Percentiles rank a stretch among this genome's conserved stretches.
Conservation (phyloP, 208 protist species). For the Endotrypanum monterogeii region DNA sequence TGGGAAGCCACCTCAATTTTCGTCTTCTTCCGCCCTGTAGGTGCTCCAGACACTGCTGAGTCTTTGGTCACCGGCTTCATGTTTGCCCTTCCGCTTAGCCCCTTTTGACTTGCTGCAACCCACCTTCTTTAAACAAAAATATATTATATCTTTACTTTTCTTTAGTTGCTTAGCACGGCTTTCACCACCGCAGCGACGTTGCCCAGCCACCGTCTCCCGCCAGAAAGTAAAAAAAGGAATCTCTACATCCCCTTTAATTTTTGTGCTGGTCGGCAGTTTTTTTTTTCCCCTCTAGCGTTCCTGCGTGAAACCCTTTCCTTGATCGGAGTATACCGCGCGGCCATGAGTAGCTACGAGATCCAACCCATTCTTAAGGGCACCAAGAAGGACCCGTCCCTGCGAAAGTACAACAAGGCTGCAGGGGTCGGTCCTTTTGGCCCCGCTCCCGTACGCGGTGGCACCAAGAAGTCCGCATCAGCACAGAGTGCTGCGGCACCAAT, state of each 20-base stretch:
- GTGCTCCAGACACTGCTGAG: neutral
- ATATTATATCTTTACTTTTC: neutral
- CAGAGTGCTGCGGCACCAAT: conserved; percentile 8
- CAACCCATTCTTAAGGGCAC: conserved; percentile 88
- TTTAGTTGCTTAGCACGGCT: neutral
- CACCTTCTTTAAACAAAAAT: neutral
- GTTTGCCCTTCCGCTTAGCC: neutral
- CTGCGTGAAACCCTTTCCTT: neutral
- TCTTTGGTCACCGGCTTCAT: neutral
- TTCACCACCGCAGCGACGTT: neutral
- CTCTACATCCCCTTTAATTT: neutral
- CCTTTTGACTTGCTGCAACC: neutral
- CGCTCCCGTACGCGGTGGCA: conserved; percentile 55
- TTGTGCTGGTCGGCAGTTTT: neutral
- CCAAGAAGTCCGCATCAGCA: conserved; percentile 41
- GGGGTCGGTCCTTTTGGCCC: conserved; percentile 86
- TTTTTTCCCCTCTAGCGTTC: neutral
- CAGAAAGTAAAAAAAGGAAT: neutral
- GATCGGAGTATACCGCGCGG: neutral
- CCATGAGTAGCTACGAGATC: conserved; percentile 89
- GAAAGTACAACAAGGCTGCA: conserved; percentile 81
- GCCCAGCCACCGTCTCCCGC: neutral
- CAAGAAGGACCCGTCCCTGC: conserved; percentile 74
- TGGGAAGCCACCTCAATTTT: neutral
- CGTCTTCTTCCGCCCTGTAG: neutral